Conservation (phyloP, 2,329 filamentous ascomycete genomes). For the Xylogone sp. region DNA sequence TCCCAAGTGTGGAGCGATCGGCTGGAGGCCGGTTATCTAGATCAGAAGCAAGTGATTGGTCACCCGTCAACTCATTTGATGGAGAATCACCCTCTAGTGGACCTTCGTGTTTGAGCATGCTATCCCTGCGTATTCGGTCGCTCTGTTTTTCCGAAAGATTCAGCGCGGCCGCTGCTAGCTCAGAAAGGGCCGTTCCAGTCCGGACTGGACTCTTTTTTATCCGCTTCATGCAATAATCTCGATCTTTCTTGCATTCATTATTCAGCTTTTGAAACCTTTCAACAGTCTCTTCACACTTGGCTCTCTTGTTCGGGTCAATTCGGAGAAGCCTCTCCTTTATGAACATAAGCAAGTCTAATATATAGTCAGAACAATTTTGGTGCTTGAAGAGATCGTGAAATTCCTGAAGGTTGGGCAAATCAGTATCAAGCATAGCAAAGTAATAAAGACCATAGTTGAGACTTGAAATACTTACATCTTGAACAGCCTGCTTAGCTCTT, state of each 20-base stretch:
- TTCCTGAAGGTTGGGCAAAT: background rate
- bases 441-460: background rate
- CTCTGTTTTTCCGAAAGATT: background rate
- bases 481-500: background rate
- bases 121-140: background rate
- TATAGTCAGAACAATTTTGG: conserved; percentile 5
- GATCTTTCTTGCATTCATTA: background rate
- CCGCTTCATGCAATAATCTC: background rate
- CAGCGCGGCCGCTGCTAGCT: background rate
- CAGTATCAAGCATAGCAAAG: background rate
- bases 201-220: background rate
- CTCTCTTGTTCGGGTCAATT: background rate
- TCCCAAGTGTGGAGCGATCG: too few relatives aligned
- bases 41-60: too few relatives aligned
- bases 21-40: too few relatives aligned
- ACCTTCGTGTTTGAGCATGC: background rate
- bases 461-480: background rate
- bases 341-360: conserved; percentile 10
- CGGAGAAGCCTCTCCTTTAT: conserved; percentile 5
- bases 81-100: background rate
- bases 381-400: background rate
- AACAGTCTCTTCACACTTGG: background rate
- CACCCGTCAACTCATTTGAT: too few relatives aligned
- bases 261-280: background rate
- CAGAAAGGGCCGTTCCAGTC: background rate